Evolutionary conservation across 1,284 basidiomycete species (phyloP), one percentile per base, ranked within the genome.

Genomic region (Phellinidium pouzarii): DNA sequence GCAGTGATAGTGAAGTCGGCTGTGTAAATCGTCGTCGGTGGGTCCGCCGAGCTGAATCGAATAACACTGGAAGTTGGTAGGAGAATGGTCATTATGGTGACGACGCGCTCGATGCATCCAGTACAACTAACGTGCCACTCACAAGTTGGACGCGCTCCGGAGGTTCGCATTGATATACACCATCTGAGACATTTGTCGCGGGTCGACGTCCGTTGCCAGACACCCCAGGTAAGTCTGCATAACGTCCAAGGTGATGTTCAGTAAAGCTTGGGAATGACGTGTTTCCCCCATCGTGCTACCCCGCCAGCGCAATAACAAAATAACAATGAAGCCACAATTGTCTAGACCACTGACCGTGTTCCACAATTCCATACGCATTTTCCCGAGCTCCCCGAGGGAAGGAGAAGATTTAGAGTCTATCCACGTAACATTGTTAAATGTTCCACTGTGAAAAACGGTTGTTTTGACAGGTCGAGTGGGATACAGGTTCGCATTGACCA

Each of bases 391-490:
- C 25, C 48, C 50, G 3, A 80, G 56, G n/a, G 58, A 52, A 0
- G 78, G 79, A 12, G 56, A 56, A 1, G 54, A 59, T 6, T 65
- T 63, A 43, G 77, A 73, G 38, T 81, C 77, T 25, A 66, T 64
- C 80, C 79, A 82, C 4, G 61, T 68, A 3, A 80, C 61, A 3
- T 59, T 51, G 34, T 65, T 67, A 8, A 67, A 61, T 37, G 66
- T 60, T 14, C 76, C 78, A 41, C 71, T 70, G 26, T 59, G 60
- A 59, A 71, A 73, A 1, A 72, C 65, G 0, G 78, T 75, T 38
- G 61, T 65, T 31, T 71, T 64, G n/a, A 75, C 52, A 14, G 79
- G 79, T n/a, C 67, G 62, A 1, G 72, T 79, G 0, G 74, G 72
- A 57, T 76, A 80, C 22, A 81, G 59, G 8, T 43, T 25, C 11